These are phyloP conservation scores for Sarocladium kiliense DNA, from an alignment of 2,329 filamentous ascomycete species.

Conservation along the genomic window DNA sequence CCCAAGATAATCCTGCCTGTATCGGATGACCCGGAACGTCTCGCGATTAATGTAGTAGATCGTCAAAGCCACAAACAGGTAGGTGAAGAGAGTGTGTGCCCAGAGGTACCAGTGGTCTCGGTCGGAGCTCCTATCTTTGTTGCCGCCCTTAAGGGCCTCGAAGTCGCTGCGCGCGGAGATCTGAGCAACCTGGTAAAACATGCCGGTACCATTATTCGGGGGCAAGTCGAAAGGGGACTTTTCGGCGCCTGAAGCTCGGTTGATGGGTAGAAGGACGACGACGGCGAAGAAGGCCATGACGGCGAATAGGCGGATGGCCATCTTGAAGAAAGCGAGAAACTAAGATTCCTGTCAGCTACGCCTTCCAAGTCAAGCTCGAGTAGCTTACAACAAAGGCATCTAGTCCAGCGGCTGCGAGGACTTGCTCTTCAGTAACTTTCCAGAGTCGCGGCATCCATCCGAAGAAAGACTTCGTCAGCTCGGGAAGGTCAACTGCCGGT, in stretches of 20 bases:
- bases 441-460: conserved; percentile 91
- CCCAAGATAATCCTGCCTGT: conserved; percentile 86
- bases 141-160: conserved; percentile 21
- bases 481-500: conserved; percentile 57
- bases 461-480: conserved; percentile 77
- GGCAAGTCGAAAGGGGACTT: conserved; percentile 8
- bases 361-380: not conserved
- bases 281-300: conserved; percentile 78
- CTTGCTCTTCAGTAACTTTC: conserved; percentile 79
- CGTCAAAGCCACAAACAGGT: conserved; percentile 79
- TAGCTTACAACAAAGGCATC: conserved; percentile 81
- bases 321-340: conserved; percentile 94
- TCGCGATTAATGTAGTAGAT: conserved; percentile 79
- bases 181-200: conserved; percentile 11
- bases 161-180: conserved; percentile 14
- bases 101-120: conserved; percentile 59
- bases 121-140: conserved; percentile 26
- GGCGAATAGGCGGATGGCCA: conserved; percentile 79
- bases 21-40: conserved; percentile 78
- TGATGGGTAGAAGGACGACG: conserved; percentile 79
- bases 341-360: conserved; percentile 11
- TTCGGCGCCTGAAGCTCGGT: conserved; percentile 54
- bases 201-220: conserved; percentile 9
- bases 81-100: conserved; percentile 93
- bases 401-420: conserved; percentile 82